Evolutionary conservation across 148 eudicot genomes (phyloP).

Genomic region (Vaccinium corymbosum): DNA sequence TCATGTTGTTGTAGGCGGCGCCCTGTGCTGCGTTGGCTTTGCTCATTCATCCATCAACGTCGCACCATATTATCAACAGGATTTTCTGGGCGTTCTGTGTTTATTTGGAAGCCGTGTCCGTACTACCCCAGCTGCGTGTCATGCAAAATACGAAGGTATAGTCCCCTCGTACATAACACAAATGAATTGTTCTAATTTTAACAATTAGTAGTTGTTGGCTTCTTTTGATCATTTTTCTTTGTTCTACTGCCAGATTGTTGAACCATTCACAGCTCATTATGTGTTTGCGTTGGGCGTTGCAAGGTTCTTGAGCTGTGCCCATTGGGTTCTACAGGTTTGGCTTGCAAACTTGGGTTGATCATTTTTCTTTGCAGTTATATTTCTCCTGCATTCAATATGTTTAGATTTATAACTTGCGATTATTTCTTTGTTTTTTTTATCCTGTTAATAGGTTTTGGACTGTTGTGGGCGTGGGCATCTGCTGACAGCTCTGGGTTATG

Average conservation of each 20-base stretch:
- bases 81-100: constrained; percentile 73
- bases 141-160: constrained; percentile 91
- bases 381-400: neutral
- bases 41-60: constrained; percentile 64
- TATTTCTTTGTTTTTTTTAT: neutral
- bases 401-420: neutral
- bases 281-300: constrained; percentile 92
- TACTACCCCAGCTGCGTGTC: constrained; percentile 72
- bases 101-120: constrained; percentile 75
- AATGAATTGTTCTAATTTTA: neutral
- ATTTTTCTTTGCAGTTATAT: neutral
- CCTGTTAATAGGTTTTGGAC: constrained; percentile 62
- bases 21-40: constrained; percentile 67
- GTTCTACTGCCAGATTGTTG: constrained; percentile 66
- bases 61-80: constrained; percentile 62
- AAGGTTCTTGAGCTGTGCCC: constrained; percentile 92
- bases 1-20: constrained; percentile 23
- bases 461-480: constrained; percentile 56
- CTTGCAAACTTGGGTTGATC: neutral
- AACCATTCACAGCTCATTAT: constrained; percentile 95
- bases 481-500: constrained; percentile 76
- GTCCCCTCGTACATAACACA: constrained; percentile 8
- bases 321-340: constrained; percentile 94
- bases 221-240: constrained; percentile 6
- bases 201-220: neutral